Evolutionary conservation across 108 stramenopile genomes (phyloP), one percentile per base, ranked within the genome.

Genomic region (Nitzschia palea): DNA sequence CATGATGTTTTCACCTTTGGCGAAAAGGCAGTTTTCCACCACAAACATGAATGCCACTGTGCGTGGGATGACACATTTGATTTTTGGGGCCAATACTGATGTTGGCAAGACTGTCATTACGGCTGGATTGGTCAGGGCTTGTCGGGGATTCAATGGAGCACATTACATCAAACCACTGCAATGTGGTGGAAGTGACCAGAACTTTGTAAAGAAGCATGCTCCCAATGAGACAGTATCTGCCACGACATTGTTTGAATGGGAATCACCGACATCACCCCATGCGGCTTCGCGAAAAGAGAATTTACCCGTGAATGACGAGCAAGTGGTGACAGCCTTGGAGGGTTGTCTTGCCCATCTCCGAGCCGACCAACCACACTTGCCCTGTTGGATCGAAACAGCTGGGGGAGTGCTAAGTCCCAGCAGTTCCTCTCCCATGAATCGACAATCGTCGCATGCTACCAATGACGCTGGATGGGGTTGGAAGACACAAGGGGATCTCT

Each of bases 81-180:
- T 98, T 15, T 98, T 96, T 81, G 98, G 98, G 28, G 96, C 98
- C 57, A 96, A 97, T 70, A 98, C 98, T 22, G 98, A 97, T 59
- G 95, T 98, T 14, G 98, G 98, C 34, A 98, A 98, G 71, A 97
- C 97, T 1, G 75, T 97, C 10, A 68, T 97, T 20, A 80, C 89
- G 33, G 82, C 93, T 31, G 96, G 94, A 10, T 83, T 98, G 35
- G 65, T 93, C 30, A 80, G 81, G 26, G 88, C 83, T 15, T 78
- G 78, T 33, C 69, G 32, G 23, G 20, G 33, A 14, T 33, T 54
- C n/a, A 44, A 43, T 48, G 47, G 34, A 32, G 29, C 65, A 9
- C 82, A 89, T 63, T 97, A 97, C 76, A 90, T 97, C 73, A 97
- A 97, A 68, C 97, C 97, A 5, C 73, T 97, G 18, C 97, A 97